Evolutionary conservation across 2,329 filamentous ascomycete species (phyloP).

Genomic region (Penicillium frequentans): DNA sequence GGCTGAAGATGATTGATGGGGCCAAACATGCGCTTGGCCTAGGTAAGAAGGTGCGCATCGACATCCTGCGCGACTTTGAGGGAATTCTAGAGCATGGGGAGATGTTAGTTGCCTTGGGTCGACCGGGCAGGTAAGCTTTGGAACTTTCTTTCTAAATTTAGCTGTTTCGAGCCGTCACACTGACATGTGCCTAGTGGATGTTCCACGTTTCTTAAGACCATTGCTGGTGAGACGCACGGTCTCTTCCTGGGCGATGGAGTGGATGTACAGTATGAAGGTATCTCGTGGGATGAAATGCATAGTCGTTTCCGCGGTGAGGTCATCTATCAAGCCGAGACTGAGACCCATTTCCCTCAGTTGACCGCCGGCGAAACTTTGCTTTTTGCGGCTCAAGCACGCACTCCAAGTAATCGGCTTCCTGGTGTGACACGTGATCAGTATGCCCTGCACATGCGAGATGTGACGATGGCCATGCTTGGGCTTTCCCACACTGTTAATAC

Average conservation of each 20-base stretch:
- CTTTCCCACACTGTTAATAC: slow-evolving; percentile 54
- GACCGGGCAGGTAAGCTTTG: slow-evolving; percentile 40
- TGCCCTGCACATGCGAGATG: slow-evolving; percentile 47
- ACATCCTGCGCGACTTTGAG: slow-evolving; percentile 64
- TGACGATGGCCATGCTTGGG: slow-evolving; percentile 56
- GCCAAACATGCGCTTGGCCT: slow-evolving; percentile 28
- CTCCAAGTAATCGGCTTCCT: slow-evolving; percentile 41
- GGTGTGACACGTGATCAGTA: slow-evolving; percentile 47
- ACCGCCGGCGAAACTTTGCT: slow-evolving; percentile 75
- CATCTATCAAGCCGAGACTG: slow-evolving; percentile 81
- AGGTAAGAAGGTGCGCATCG: slow-evolving; percentile 46
- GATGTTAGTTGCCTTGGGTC: slow-evolving; percentile 56
- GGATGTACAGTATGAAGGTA: slow-evolving; percentile 75
- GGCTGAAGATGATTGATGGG: slow-evolving; percentile 36
- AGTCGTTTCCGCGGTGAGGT: slow-evolving; percentile 76
- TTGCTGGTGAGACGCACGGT: slow-evolving; percentile 80
- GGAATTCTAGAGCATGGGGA: slow-evolving; percentile 59
- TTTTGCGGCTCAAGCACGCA: slow-evolving; percentile 68
- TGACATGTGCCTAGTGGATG: slow-evolving; percentile 49
- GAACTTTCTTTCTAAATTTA: not conserved
- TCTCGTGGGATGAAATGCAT: slow-evolving; percentile 70
- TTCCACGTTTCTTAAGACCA: slow-evolving; percentile 80
- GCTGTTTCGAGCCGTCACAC: not conserved
- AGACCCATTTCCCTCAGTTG: slow-evolving; percentile 76
- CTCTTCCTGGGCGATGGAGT: slow-evolving; percentile 69